Evolutionary conservation across 257 asterid species (phyloP).

Genomic region (Ligustrum vulgare): DNA sequence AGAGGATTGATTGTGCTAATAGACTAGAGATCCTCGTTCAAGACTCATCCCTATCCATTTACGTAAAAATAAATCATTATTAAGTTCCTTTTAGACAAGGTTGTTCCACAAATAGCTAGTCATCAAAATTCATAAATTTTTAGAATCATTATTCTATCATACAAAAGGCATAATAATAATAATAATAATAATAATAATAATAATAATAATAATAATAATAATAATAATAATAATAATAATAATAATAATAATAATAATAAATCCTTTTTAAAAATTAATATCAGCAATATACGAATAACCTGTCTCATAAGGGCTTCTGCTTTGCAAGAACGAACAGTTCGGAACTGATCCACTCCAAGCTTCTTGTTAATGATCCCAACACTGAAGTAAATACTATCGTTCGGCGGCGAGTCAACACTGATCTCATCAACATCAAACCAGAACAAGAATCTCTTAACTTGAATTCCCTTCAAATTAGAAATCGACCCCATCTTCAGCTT

Average conservation of each 20-base stretch:
- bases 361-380: constrained; percentile 48
- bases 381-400: constrained; percentile 44
- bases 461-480: constrained; percentile 62
- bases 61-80: background rate
- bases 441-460: constrained; percentile 70
- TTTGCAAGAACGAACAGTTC: constrained; percentile 45
- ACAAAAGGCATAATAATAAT: background rate
- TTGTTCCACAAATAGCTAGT: background rate
- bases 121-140: background rate
- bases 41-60: background rate
- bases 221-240: too few species aligned
- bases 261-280: background rate
- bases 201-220: too few species aligned
- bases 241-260: too few species aligned
- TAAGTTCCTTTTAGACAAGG: background rate
- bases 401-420: constrained; percentile 57
- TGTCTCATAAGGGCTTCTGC: constrained; percentile 29
- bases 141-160: background rate
- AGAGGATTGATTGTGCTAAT: background rate
- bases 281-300: constrained; percentile 31
- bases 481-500: constrained; percentile 70
- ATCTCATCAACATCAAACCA: constrained; percentile 93
- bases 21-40: background rate
- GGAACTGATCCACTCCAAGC: constrained; percentile 44
- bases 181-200: too few species aligned